phyloP scores from a whole-genome alignment of 2,329 filamentous ascomycete species.

The Botryosphaeria dothidea region DNA sequence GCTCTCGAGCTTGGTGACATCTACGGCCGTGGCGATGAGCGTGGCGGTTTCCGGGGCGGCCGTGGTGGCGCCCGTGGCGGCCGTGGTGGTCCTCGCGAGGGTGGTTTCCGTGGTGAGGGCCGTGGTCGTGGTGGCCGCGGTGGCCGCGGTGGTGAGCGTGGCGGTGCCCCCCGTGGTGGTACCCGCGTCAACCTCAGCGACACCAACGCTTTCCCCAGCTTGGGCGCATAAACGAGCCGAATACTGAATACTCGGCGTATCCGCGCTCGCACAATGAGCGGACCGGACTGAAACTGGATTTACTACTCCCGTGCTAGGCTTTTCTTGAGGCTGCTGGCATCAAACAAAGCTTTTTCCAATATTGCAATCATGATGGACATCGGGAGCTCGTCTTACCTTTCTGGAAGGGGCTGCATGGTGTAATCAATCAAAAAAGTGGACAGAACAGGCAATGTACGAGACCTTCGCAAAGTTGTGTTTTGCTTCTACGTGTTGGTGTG shows the following conservation, averaged over 20 bases:
- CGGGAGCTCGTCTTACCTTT: slow-evolving; percentile 2
- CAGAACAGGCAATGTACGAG: slow-evolving; percentile 17
- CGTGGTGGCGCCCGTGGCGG: slow-evolving; percentile 30
- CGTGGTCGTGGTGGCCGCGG: slow-evolving; percentile 52
- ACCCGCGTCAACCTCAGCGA: slow-evolving; percentile 54
- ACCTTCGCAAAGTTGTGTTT: slow-evolving; percentile 12
- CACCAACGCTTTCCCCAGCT: slow-evolving; percentile 54
- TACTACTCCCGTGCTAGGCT: slow-evolving; percentile 5
- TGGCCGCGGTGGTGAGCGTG: slow-evolving; percentile 38
- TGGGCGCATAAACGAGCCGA: slow-evolving; percentile 44
- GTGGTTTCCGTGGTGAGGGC: slow-evolving; percentile 54
- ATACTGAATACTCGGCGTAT: background rate
- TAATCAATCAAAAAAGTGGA: slow-evolving; percentile 17
- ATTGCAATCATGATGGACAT: slow-evolving; percentile 13
- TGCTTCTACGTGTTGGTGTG: background rate
- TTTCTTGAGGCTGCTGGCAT: slow-evolving; percentile 1
- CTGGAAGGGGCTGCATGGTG: background rate
- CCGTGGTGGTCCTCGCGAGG: slow-evolving; percentile 50
- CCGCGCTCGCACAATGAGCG: background rate
- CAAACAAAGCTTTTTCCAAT: background rate
- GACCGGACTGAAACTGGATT: slow-evolving; percentile 13
- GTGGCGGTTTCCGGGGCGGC: slow-evolving; percentile 29
- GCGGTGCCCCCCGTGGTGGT: slow-evolving; percentile 49
- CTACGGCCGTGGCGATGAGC: slow-evolving; percentile 60
- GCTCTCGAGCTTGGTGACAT: slow-evolving; percentile 81